Percentiles rank a stretch among this genome's conserved stretches.
Conservation (phyloP, 345 rosid genomes). For the Nephelium lappaceum region DNA sequence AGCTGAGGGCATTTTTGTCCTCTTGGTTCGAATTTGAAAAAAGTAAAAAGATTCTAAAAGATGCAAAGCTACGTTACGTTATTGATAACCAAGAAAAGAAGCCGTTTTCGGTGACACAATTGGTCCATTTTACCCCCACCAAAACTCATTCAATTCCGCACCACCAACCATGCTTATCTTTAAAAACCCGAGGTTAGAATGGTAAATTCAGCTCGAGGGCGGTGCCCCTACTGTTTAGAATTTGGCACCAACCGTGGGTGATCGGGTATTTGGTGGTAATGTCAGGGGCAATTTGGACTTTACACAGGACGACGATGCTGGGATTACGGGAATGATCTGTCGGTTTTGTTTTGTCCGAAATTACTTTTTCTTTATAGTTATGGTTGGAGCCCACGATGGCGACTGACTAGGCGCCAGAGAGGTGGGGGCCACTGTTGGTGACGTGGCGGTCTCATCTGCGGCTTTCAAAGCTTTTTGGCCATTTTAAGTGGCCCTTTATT, state of each 20-base stretch:
- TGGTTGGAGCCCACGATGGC: background rate
- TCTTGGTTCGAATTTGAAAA: conserved; percentile 10
- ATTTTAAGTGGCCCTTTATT: too few relatives aligned
- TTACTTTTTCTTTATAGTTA: background rate
- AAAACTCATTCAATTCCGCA: too few relatives aligned
- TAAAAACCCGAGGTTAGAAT: background rate
- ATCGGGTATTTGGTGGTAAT: background rate
- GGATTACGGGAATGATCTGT: background rate
- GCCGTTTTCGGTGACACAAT: background rate
- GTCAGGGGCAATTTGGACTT: background rate
- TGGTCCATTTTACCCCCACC: background rate
- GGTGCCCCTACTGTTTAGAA: too few relatives aligned
- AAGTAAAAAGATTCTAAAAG: background rate
- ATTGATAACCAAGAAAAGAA: background rate
- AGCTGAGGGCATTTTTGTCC: conserved; percentile 6
- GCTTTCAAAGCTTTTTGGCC: background rate
- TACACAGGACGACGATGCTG: background rate
- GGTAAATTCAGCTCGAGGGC: background rate
- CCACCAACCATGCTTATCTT: background rate
- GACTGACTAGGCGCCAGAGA: background rate
- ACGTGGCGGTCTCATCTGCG: background rate
- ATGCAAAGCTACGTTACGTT: conserved; percentile 13
- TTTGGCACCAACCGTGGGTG: background rate
- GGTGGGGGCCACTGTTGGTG: background rate
- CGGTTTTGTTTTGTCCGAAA: background rate